Conservation (phyloP, 306 rosid species). For the Vicia faba region DNA sequence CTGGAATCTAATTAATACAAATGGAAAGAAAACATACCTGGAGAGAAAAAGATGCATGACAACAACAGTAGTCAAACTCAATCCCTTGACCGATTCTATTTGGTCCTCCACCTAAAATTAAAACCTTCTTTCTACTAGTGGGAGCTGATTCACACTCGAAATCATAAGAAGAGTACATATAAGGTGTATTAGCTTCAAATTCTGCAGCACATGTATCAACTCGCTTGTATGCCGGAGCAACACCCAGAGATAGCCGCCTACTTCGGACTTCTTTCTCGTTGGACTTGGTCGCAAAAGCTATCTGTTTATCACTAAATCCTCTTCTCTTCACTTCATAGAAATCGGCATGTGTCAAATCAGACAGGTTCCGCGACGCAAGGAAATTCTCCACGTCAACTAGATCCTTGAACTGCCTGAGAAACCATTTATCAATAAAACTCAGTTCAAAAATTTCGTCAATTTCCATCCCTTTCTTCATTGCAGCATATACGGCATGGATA, state of each 20-base stretch:
- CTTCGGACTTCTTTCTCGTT: constrained; percentile 73
- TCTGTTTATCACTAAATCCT: constrained; percentile 96
- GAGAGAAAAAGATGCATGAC: constrained; percentile 92
- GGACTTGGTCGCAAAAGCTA: constrained; percentile 89
- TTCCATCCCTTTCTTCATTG: constrained; percentile 94
- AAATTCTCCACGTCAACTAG: constrained; percentile 82
- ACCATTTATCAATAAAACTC: constrained; percentile 88
- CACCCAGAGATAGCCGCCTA: constrained; percentile 70
- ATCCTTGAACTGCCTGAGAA: constrained; percentile 85
- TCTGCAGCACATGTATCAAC: constrained; percentile 99
- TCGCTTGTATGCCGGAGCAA: constrained; percentile 80
- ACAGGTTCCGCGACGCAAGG: constrained; percentile 57
- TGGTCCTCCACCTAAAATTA: constrained; percentile 97
- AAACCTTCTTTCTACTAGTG: constrained; percentile 76
- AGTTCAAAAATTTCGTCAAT: constrained; percentile 79
- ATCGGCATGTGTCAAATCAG: constrained; percentile 69
- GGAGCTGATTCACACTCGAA: constrained; percentile 95
- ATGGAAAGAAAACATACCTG: constrained; percentile 56
- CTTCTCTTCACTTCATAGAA: constrained; percentile 86
- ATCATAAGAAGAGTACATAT: constrained; percentile 98
- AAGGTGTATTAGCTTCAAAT: constrained; percentile 98
- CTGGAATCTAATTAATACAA: constrained; percentile 21
- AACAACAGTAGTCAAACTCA: constrained; percentile 98
- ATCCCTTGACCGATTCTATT: constrained; percentile 99
- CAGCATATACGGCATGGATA: constrained; percentile 87